These are phyloP conservation scores for Leptographium wingfieldii DNA, from an alignment of 2,329 filamentous ascomycete genomes.

Conservation along the genomic window DNA sequence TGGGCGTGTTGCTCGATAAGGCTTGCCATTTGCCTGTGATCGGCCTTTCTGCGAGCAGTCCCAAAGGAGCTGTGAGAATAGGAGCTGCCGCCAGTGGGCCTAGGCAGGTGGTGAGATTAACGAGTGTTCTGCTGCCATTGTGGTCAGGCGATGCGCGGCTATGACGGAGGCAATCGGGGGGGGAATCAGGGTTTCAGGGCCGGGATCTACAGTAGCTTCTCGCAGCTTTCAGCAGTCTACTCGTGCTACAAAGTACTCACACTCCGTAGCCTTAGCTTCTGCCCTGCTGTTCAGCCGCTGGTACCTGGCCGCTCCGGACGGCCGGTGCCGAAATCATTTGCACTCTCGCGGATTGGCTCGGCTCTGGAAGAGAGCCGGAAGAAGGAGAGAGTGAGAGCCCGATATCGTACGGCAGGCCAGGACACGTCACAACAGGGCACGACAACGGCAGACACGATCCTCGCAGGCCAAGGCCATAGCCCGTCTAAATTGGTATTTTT, in stretches of 20 bases:
- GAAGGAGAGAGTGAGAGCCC: background rate
- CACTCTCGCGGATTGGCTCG: background rate
- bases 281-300: background rate
- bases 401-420: background rate
- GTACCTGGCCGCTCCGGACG: background rate
- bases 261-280: background rate
- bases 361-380: background rate
- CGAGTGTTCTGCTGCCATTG: background rate
- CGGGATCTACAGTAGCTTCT: background rate
- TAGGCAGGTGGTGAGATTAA: background rate
- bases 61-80: no score
- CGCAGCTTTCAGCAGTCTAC: no score
- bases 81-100: no score
- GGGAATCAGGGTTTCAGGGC: background rate
- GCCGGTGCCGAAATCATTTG: background rate
- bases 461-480: background rate
- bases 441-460: background rate
- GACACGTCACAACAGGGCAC: background rate
- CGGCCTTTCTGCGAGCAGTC: background rate
- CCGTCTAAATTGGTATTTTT: constrained; percentile 37
- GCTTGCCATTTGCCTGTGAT: background rate
- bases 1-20: background rate
- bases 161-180: background rate
- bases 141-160: background rate
- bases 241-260: no score